These are phyloP conservation scores for Phytophthora pistaciae DNA, from an alignment of 352 stramenopile species.

Conservation along the genomic window DNA sequence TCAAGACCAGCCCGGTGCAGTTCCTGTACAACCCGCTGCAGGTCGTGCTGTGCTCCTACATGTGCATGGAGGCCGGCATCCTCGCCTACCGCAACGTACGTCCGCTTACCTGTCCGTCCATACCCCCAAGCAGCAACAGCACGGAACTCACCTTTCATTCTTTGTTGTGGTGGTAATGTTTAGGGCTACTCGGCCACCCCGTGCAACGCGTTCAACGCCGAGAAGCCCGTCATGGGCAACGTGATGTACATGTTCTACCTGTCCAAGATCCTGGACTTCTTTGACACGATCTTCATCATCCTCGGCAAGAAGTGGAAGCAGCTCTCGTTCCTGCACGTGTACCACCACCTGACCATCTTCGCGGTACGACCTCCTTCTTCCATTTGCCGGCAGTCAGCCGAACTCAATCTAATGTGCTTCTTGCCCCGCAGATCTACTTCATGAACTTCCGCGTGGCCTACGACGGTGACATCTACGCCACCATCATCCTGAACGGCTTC, in stretches of 20 bases:
- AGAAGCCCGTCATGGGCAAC: conserved; percentile 94
- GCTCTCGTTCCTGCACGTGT: conserved; percentile 98
- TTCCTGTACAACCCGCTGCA: conserved; percentile 98
- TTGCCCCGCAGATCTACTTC: conserved; percentile 91
- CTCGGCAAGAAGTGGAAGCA: conserved; percentile 98
- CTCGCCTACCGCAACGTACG: conserved; percentile 91
- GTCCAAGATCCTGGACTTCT: conserved; percentile 96
- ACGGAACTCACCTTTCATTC: conserved; percentile 8
- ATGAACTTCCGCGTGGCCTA: conserved; percentile 94
- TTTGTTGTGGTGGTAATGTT: conserved; percentile 10
- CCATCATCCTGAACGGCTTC: conserved; percentile 97
- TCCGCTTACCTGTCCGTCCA: neutral
- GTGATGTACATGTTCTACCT: conserved; percentile 99
- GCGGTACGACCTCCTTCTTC: conserved; percentile 49
- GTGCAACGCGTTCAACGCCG: conserved; percentile 92
- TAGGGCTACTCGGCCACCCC: conserved; percentile 90
- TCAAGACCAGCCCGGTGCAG: conserved; percentile 89
- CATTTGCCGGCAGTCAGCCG: neutral
- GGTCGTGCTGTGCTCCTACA: conserved; percentile 97
- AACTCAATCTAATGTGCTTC: conserved; percentile 9
- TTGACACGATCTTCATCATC: conserved; percentile 98
- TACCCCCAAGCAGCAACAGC: neutral
- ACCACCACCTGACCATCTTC: conserved; percentile 98
- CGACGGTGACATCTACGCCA: conserved; percentile 97
- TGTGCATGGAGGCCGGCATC: conserved; percentile 95